These are phyloP conservation scores for Curvularia hawaiiensis DNA, from an alignment of 2,329 filamentous ascomycete species.

Conservation along the genomic window DNA sequence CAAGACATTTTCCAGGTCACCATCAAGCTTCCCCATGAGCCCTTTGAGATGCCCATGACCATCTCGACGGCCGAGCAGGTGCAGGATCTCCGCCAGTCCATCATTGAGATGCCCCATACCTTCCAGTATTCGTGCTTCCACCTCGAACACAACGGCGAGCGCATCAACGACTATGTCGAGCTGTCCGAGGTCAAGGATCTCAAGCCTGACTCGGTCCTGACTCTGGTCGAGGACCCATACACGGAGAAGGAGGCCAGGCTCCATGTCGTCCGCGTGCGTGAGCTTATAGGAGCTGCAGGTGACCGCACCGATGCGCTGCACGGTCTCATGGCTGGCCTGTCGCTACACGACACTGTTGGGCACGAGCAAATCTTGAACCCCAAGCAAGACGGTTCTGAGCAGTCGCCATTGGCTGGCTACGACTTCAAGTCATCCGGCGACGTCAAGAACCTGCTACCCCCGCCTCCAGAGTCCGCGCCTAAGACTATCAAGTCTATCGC, in stretches of 20 bases:
- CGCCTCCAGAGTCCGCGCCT: constrained; percentile 68
- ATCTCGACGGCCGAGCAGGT: constrained; percentile 94
- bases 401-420: constrained; percentile 66
- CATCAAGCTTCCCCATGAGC: constrained; percentile 80
- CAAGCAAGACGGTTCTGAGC: constrained; percentile 39
- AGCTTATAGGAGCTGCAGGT: constrained; percentile 90
- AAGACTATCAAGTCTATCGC: constrained; percentile 91
- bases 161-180: constrained; percentile 94
- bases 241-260: constrained; percentile 98
- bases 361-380: constrained; percentile 42
- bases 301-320: constrained; percentile 86
- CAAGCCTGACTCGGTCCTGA: constrained; percentile 75
- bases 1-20: constrained; percentile 70
- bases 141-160: constrained; percentile 84
- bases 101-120: constrained; percentile 89
- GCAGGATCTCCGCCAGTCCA: constrained; percentile 94
- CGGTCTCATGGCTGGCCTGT: constrained; percentile 82
- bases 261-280: constrained; percentile 87
- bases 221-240: constrained; percentile 90
- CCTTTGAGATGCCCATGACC: constrained; percentile 82
- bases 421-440: constrained; percentile 74
- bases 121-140: constrained; percentile 99
- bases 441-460: constrained; percentile 73
- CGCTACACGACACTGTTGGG: constrained; percentile 81
- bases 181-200: constrained; percentile 87